Evolutionary conservation across 2,329 filamentous ascomycete genomes (phyloP).

Genomic region (Aureobasidium zeae): DNA sequence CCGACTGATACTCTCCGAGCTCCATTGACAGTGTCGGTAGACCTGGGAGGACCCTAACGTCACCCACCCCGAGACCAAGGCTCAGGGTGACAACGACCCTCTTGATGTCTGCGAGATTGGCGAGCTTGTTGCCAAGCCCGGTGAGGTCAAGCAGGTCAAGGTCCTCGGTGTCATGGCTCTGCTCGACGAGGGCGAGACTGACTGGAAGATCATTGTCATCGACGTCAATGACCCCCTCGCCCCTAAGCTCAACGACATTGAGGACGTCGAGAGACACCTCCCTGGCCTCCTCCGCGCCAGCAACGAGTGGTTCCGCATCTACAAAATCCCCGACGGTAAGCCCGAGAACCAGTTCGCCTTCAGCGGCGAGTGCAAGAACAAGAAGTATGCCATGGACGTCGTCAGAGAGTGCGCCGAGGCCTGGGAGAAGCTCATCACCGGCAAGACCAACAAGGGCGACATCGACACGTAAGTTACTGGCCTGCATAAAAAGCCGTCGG

Average conservation of each 20-base stretch:
- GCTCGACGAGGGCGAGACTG: conserved; percentile 98
- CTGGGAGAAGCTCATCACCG: conserved; percentile 91
- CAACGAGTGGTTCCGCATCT: conserved; percentile 99
- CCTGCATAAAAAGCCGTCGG: not conserved
- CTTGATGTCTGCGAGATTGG: conserved; percentile 99
- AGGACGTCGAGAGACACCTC: conserved; percentile 97
- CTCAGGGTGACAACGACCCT: conserved; percentile 98
- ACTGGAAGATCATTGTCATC: conserved; percentile 99
- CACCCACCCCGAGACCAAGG: conserved; percentile 97
- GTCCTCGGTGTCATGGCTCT: conserved; percentile 98
- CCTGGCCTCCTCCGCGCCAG: conserved; percentile 93
- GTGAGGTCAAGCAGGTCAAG: conserved; percentile 99
- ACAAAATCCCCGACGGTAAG: conserved; percentile 99
- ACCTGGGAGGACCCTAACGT: conserved; percentile 99
- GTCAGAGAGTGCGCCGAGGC: conserved; percentile 93
- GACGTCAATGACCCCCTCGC: conserved; percentile 96
- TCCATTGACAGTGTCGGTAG: conserved; percentile 38
- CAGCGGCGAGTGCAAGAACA: conserved; percentile 99
- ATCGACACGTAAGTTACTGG: conserved; percentile 68
- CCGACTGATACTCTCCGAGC: not conserved
- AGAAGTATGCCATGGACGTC: conserved; percentile 94
- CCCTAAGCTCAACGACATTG: conserved; percentile 92
- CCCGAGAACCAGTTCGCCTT: conserved; percentile 99
- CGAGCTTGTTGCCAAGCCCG: conserved; percentile 90
- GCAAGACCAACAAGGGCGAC: conserved; percentile 69